Evolutionary conservation across 495 filamentous ascomycete genomes (phyloP), one percentile per base, ranked within the genome.

Genomic region (Mytilinidion resinicola): DNA sequence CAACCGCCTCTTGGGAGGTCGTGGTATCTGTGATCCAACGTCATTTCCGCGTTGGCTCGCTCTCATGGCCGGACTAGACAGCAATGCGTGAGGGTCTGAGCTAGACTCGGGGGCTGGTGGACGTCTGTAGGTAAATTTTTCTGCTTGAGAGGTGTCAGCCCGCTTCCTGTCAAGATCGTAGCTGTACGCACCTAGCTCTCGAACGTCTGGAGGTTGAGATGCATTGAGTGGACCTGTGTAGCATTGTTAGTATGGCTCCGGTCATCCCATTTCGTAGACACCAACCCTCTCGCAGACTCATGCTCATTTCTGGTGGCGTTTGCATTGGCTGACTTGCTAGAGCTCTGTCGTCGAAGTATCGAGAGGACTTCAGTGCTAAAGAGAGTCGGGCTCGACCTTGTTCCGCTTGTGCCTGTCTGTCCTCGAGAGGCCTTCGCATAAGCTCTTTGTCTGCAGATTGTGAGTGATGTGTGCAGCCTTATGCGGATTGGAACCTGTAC

Each of bases 21-120:
- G 36, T 44, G 8, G 21, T 41, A 14, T 21, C 14, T 14, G 10
- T 6, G 36, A 9, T 51, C 49, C 59, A 14, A 17, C 33, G 33
- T 43, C 21, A 8, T 47, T 48, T 39, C 54, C 10, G 25, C 57
- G 62, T 46, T 72, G 63, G 44, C 67, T 65, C n/a, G 72, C 72
- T 44, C 52, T 64, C 56, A 70, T 65, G 4, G 67, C 57, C 53
- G 71, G 71, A 53, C 71, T 73, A 8, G 72, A 74, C 25, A 61
- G 65, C 19, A 66, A 30, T 41, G 48, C 35, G 44, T 48, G 4
- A 55, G 42, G 36, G 51, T 57, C 55, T 33, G 67, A 67, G 37
- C 64, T 66, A 12, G 53, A 50, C 9, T 61, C 51, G 15, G 36
- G 49, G 9, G n/a, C 38, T 44, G 62, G 43, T 6, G 52, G 34